Percentiles rank a stretch among this genome's conserved stretches.
phyloP scores from a whole-genome alignment of 2,329 filamentous ascomycete genomes.

The Neonectria magnoliae region DNA sequence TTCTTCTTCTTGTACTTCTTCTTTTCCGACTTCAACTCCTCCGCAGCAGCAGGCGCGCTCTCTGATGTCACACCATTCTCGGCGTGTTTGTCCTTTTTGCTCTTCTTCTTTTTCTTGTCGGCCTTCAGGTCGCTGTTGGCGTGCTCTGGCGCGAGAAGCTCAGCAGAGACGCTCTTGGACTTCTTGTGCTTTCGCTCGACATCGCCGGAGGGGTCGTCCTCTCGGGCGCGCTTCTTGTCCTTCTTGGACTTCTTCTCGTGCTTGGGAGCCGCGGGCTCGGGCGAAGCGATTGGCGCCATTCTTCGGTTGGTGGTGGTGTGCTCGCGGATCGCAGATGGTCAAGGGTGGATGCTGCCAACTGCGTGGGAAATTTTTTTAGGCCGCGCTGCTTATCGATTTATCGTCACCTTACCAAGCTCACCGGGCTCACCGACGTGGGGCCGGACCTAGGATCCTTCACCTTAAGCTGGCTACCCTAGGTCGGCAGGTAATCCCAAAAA shows the following conservation, averaged over 20 bases:
- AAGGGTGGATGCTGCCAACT: conserved; percentile 23
- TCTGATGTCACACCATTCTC: conserved; percentile 25
- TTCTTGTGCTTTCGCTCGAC: conserved; percentile 61
- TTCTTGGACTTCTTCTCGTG: conserved; percentile 54
- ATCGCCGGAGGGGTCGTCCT: conserved; percentile 53
- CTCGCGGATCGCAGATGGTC: conserved; percentile 9
- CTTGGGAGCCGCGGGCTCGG: conserved; percentile 45
- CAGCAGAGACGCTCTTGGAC: conserved; percentile 56
- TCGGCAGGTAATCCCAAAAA: background rate
- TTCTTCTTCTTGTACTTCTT: conserved; percentile 48
- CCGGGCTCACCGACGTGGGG: conserved; percentile 37
- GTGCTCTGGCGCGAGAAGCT: conserved; percentile 36
- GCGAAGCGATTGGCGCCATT: conserved; percentile 49
- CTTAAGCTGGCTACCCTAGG: background rate
- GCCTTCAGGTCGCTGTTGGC: conserved; percentile 46
- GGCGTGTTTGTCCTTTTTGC: conserved; percentile 42
- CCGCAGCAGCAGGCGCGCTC: conserved; percentile 15
- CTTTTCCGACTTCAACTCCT: conserved; percentile 37
- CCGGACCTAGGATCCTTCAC: background rate
- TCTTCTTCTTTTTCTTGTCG: conserved; percentile 47
- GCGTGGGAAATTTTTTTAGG: conserved; percentile 39
- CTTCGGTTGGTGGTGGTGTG: conserved; percentile 30
- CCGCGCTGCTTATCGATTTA: conserved; percentile 34
- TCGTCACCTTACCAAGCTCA: conserved; percentile 31
- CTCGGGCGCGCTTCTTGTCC: conserved; percentile 58